Percentiles rank a stretch among this genome's conserved stretches.
phyloP scores from a whole-genome alignment of 2,329 filamentous ascomycete genomes.

The Colletotrichum higginsianum region DNA sequence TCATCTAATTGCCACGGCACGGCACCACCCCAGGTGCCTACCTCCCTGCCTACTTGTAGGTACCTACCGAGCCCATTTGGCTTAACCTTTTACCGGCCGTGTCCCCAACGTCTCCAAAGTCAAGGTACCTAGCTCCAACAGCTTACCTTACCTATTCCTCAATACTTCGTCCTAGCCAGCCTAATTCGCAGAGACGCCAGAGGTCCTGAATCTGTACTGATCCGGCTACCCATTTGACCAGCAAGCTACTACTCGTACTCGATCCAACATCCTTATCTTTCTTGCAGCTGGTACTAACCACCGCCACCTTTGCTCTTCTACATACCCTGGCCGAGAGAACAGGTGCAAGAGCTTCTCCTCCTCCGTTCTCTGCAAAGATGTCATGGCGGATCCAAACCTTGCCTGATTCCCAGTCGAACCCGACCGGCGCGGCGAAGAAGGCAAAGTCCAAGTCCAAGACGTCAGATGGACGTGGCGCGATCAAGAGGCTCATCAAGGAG shows the following conservation, averaged over 20 bases:
- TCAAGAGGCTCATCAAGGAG: slow-evolving; percentile 72
- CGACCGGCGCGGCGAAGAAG: slow-evolving; percentile 38
- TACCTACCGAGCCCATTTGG: background rate
- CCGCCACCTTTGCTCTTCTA: background rate
- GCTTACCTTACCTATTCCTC: background rate
- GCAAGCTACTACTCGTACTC: background rate
- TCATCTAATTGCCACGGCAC: slow-evolving; percentile 7
- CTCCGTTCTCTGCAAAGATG: slow-evolving; percentile 21
- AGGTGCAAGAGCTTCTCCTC: background rate
- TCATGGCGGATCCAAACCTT: slow-evolving; percentile 43
- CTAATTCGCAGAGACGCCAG: background rate
- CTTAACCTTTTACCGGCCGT: background rate
- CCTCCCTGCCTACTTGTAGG: no score
- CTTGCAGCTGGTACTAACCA: background rate
- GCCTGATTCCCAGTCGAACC: slow-evolving; percentile 38
- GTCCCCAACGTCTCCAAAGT: background rate
- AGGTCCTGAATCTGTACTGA: background rate
- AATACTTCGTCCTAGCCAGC: background rate
- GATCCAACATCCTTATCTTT: background rate
- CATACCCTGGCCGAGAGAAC: background rate
- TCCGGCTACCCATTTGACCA: background rate
- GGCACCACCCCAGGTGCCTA: background rate
- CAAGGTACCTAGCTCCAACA: background rate
- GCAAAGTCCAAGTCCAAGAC: slow-evolving; percentile 44
- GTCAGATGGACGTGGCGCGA: slow-evolving; percentile 60